Conservation (phyloP, 2,329 filamentous ascomycete genomes). For the Talaromyces sp. region DNA sequence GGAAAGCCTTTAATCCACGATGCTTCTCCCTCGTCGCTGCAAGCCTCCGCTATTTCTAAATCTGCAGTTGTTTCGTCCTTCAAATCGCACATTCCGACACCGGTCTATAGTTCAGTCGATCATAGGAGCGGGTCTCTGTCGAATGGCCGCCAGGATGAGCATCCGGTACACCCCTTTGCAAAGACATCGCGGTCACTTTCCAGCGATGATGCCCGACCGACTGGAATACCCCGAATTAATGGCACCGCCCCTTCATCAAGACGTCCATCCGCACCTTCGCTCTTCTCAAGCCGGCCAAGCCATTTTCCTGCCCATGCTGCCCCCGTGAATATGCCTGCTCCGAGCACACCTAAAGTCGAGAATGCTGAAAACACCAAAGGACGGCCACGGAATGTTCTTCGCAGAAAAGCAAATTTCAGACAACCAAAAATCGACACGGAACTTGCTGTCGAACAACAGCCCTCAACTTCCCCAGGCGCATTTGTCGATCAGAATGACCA, state of each 20-base stretch:
- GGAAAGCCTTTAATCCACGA: slow-evolving; percentile 18
- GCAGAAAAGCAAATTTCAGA: slow-evolving; percentile 31
- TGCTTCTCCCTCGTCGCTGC: slow-evolving; percentile 18
- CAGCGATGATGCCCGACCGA: slow-evolving; percentile 20
- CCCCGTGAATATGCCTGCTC: neutral
- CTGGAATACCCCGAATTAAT: slow-evolving; percentile 24
- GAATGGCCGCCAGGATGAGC: slow-evolving; percentile 22
- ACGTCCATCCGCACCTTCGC: slow-evolving; percentile 8
- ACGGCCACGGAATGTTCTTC: slow-evolving; percentile 33
- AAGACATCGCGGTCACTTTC: slow-evolving; percentile 16
- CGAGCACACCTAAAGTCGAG: slow-evolving; percentile 12
- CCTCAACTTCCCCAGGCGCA: neutral
- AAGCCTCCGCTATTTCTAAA: slow-evolving; percentile 14
- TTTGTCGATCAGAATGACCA: slow-evolving; percentile 4
- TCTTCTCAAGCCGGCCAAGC: neutral
- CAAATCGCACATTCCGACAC: slow-evolving; percentile 23
- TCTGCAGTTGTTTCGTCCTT: slow-evolving; percentile 15
- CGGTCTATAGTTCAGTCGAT: slow-evolving; percentile 17
- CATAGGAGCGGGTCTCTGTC: slow-evolving; percentile 20
- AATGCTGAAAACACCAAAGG: slow-evolving; percentile 16
- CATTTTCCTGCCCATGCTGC: neutral
- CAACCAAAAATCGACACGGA: slow-evolving; percentile 24
- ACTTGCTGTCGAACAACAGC: neutral
- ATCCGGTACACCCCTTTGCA: slow-evolving; percentile 14
- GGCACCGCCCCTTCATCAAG: slow-evolving; percentile 15